Base-by-base conservation (phyloP, 192 early-diverging fungal species). In the Cladochytrium replicatum region DNA sequence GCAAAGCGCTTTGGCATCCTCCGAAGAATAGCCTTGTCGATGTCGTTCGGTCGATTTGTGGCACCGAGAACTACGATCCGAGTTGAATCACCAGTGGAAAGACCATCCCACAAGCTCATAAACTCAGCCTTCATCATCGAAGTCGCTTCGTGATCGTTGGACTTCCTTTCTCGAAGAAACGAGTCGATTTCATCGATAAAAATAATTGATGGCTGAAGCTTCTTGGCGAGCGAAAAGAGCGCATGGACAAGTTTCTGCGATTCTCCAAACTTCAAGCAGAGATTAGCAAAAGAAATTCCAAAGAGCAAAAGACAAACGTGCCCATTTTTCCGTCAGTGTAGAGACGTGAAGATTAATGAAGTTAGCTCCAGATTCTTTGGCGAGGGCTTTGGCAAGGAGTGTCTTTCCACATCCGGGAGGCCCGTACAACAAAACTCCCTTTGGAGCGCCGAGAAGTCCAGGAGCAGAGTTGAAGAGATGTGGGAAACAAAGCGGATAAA, bases 111-210 rank as follows among this genome's bases (percentile, higher is more conserved):
- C 54, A 97, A 77, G 42, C 82, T 69, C 91, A 99, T 97, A 61
- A 97, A 99, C 70, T 97, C 96, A 17, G 96, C 93, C 72, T 99
- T 99, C 93, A 99, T 99, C 77, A 96, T 96, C 30, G 79, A 73
- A 32, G 90, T 97, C 30, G 89, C 90, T 67, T 99, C 96, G 55
- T 99, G 93, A 64, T 99, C 96, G 32, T 73, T 82, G 38, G 55
- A 60, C 75, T 85, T 56, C 74, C 60, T 32, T 39, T 96, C 92
- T 21, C 93, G 75, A 54, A 99, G 60, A 62, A 99, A 97, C 8
- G 88, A 88, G 61, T 99, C 96, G 43, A 99, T 97, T 61, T 99
- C 96, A 69, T 99, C 96, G 63, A 99, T 99, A 61, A 99, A 99
- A 19, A 99, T 84, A 47, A 99, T 99, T 22, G 82, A 69, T 0